A percentile compares a stretch with the other conserved stretches of the same genome.
Evolutionary conservation across 2,329 filamentous ascomycete genomes (phyloP).

Genomic region (Beauveria asiatica): DNA sequence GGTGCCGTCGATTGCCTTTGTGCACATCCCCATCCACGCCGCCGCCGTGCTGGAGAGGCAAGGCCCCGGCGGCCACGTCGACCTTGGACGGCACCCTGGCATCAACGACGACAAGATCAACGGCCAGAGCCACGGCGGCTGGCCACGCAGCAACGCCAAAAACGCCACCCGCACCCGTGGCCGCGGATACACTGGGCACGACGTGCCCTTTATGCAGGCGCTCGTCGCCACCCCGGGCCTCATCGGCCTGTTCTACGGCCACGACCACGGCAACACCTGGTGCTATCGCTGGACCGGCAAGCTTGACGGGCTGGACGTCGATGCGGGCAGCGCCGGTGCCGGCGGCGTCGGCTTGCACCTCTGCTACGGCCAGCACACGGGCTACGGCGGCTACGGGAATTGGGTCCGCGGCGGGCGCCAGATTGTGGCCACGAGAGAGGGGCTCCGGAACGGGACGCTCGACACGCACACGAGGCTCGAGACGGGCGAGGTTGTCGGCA

Average conservation of each 20-base stretch:
- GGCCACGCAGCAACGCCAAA: constrained; percentile 18
- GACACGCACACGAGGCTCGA: constrained; percentile 52
- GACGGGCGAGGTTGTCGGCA: constrained; percentile 37
- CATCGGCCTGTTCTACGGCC: constrained; percentile 46
- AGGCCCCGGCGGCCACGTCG: constrained; percentile 15
- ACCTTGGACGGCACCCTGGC: constrained; percentile 23
- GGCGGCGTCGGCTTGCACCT: constrained; percentile 20
- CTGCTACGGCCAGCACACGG: constrained; percentile 52
- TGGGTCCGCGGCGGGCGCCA: constrained; percentile 47
- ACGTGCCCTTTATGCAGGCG: constrained; percentile 49
- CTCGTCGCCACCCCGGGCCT: constrained; percentile 40
- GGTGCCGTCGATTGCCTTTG: constrained; percentile 40
- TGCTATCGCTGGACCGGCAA: constrained; percentile 31
- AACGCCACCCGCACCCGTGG: background rate
- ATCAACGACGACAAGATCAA: constrained; percentile 25
- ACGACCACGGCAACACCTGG: constrained; percentile 51
- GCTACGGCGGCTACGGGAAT: constrained; percentile 56
- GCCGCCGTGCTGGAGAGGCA: constrained; percentile 18
- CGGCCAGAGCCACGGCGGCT: constrained; percentile 22
- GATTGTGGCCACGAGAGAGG: constrained; percentile 16
- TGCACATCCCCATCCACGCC: constrained; percentile 36
- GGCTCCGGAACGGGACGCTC: constrained; percentile 33
- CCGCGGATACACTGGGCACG: constrained; percentile 31
- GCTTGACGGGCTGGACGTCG: constrained; percentile 12
- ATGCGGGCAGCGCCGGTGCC: constrained; percentile 7